A percentile compares a stretch with the other conserved stretches of the same genome.
phyloP scores from a whole-genome alignment of 805 yeast species.

The Monosporozyma yasuniensis region DNA sequence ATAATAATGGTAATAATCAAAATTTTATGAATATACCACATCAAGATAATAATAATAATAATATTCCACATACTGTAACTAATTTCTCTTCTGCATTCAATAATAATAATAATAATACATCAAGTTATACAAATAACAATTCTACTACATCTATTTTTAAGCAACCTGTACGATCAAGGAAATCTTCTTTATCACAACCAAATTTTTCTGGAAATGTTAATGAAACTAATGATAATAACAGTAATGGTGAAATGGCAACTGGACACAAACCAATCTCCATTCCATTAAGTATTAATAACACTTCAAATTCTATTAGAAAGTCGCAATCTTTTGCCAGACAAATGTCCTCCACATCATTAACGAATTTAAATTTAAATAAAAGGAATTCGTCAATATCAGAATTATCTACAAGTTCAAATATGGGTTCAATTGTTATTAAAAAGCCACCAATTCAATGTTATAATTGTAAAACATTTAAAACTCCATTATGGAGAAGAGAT shows the following conservation, averaged over 20 bases:
- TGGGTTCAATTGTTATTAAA: slow-evolving; percentile 5
- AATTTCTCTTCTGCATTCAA: slow-evolving; percentile 1
- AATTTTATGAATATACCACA: background rate
- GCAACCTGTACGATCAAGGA: slow-evolving; percentile 3
- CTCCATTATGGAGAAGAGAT: slow-evolving; percentile 92
- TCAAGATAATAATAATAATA: background rate
- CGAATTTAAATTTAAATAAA: slow-evolving; percentile 14
- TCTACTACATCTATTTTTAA: background rate
- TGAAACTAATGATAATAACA: background rate
- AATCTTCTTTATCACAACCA: slow-evolving; percentile 3
- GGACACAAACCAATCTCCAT: slow-evolving; percentile 6
- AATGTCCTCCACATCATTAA: slow-evolving; percentile 22
- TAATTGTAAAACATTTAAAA: slow-evolving; percentile 84
- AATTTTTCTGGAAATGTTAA: background rate
- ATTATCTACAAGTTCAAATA: slow-evolving; percentile 9
- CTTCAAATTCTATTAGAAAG: slow-evolving; percentile 24
- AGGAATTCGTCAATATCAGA: slow-evolving; percentile 18
- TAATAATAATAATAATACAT: background rate
- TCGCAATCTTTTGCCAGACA: slow-evolving; percentile 20
- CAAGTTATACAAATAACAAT: background rate
- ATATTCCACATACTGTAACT: background rate
- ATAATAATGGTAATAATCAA: background rate
- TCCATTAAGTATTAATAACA: slow-evolving; percentile 7
- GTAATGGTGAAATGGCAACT: background rate
- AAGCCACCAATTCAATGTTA: slow-evolving; percentile 49